Evolutionary conservation across 2,329 filamentous ascomycete species (phyloP), one percentile per base, ranked within the genome.

Genomic region (Nemania abortiva): DNA sequence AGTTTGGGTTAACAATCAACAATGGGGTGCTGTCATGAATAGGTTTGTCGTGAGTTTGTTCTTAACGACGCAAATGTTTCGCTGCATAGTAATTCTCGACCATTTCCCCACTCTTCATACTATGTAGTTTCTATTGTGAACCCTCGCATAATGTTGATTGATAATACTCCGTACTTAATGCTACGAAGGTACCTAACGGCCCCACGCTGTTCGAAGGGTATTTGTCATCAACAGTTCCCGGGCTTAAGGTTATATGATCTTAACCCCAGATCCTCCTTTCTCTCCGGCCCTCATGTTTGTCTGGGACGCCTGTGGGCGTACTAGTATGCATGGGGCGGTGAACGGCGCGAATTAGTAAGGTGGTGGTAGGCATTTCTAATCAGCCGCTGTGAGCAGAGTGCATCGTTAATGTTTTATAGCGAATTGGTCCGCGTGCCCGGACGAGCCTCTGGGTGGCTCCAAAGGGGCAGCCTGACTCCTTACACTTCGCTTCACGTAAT

Each of bases 341-440:
- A 34, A 18, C 27, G 29, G 52, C 18, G 27, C 52, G 4, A 27
- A 34, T 34, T 54, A 34, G n/a, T 34, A 34, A 54, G 27, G 22
- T 13, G 52, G 52, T 54, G 52, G 34, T 54, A 34, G 52, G 52
- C 52, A 54, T 54, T 54, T 54, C 29, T 54, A 54, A 54, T 54
- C 52, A 54, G 24, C 24, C n/a, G 50, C 50, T 31, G 24, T 53
- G 50, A 53, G 50, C 11, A 53, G 49, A 53, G 49, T 53, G 7
- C 49, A 31, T 53, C 49, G 49, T 53, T 53, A 24, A 53, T 29
- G 49, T 52, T 53, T 53, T 37, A 13, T 53, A 31, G 27, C 31
- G 24, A 53, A 10, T 53, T 53, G 50, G 27, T 10, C 52, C 52
- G 52, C 27, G 27, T 54, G 27, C 18, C 27, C 52, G 52, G 52